These are phyloP conservation scores for Eutrema salsugineum DNA, from an alignment of 441 rosid species.

Conservation along the genomic window DNA sequence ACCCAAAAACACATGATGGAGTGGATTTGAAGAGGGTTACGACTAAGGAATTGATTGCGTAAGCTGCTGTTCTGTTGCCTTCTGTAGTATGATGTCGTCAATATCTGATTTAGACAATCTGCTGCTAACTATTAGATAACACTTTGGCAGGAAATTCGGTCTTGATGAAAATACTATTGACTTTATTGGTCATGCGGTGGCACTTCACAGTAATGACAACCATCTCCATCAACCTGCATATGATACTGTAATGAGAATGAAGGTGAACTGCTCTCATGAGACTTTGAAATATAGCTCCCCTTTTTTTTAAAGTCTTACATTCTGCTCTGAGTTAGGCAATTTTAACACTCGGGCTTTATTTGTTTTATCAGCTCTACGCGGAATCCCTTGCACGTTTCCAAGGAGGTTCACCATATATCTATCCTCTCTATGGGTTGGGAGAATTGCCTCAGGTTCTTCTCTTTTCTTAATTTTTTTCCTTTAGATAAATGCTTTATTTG, in stretches of 20 bases:
- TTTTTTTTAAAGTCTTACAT: not conserved
- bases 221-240: conserved; percentile 77
- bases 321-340: not conserved
- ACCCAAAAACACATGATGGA: conserved; percentile 89
- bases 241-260: conserved; percentile 89
- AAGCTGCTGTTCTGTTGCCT: conserved; percentile 29
- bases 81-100: not conserved
- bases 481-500: not conserved
- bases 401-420: conserved; percentile 91
- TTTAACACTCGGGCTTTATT: not conserved
- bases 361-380: conserved; percentile 53
- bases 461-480: not conserved
- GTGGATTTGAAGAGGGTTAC: conserved; percentile 83
- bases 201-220: conserved; percentile 78
- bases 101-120: not conserved
- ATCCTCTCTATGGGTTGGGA: conserved; percentile 86
- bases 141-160: conserved; percentile 69
- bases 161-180: conserved; percentile 89
- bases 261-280: conserved; percentile 41
- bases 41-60: conserved; percentile 76
- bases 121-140: not conserved
- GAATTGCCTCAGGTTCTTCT: conserved; percentile 82
- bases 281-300: not conserved
- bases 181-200: conserved; percentile 92
- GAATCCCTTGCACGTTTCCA: conserved; percentile 86